Conservation (phyloP, 208 protist genomes). For the Leishmania tropica region DNA sequence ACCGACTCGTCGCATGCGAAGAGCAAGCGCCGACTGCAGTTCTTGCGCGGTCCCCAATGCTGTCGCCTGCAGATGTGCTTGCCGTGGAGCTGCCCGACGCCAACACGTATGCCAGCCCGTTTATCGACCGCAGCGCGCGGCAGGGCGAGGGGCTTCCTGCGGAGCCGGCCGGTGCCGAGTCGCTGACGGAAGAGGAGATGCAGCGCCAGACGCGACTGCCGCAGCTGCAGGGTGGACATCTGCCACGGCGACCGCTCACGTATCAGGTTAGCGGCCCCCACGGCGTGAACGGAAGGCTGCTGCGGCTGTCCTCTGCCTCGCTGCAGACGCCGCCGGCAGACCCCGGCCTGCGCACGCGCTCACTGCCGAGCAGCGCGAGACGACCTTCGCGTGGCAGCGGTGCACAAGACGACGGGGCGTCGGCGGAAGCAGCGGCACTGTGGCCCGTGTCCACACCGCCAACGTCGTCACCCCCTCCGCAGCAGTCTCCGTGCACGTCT, state of each 20-base stretch:
- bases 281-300: neutral
- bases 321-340: neutral
- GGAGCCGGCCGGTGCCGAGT: constrained; percentile 5
- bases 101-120: constrained; percentile 43
- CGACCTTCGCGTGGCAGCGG: neutral
- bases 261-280: neutral
- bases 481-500: neutral
- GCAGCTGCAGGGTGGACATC: constrained; percentile 21
- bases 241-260: neutral
- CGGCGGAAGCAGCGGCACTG: neutral
- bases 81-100: constrained; percentile 37
- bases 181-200: constrained; percentile 24
- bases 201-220: constrained; percentile 22
- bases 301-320: neutral
- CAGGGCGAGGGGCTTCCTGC: constrained; percentile 4
- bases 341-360: neutral
- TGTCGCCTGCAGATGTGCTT: neutral
- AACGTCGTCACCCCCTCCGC: neutral
- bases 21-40: constrained; percentile 26
- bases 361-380: neutral
- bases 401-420: neutral
- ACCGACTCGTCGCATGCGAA: constrained; percentile 40
- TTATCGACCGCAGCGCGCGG: constrained; percentile 25
- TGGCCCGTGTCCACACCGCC: neutral
- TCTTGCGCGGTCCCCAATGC: neutral